Evolutionary conservation across 2,329 filamentous ascomycete genomes (phyloP).

Genomic region (Chrysoporthe austroafricana): DNA sequence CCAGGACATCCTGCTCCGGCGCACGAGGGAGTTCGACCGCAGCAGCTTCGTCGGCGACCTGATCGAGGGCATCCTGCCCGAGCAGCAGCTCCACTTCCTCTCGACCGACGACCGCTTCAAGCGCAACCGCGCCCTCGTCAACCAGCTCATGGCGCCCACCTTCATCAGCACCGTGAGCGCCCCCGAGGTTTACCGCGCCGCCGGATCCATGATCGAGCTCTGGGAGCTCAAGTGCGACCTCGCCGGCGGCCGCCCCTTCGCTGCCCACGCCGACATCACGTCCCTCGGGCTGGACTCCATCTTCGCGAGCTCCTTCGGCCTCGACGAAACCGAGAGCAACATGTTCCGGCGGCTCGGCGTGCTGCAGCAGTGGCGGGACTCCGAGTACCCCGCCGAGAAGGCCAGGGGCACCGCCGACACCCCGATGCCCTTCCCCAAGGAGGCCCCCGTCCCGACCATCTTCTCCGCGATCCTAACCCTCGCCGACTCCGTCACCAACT

Average conservation of each 20-base stretch:
- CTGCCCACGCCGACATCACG: slow-evolving; percentile 15
- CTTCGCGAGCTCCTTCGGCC: slow-evolving; percentile 37
- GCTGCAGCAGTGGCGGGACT: slow-evolving; percentile 25
- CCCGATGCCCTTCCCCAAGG: slow-evolving; percentile 34
- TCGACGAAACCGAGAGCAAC: slow-evolving; percentile 33
- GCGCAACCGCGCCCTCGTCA: slow-evolving; percentile 12
- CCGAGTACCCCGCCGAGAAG: not conserved
- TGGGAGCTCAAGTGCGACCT: slow-evolving; percentile 30
- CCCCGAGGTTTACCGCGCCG: slow-evolving; percentile 16
- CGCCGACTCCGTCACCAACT: slow-evolving; percentile 35
- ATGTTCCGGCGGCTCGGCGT: slow-evolving; percentile 32
- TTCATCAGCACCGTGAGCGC: slow-evolving; percentile 15
- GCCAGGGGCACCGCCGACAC: slow-evolving; percentile 21
- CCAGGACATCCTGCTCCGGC: slow-evolving; percentile 31
- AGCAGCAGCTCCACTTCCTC: slow-evolving; percentile 39
- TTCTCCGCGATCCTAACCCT: slow-evolving; percentile 37
- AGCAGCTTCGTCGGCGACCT: slow-evolving; percentile 24
- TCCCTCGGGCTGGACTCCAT: slow-evolving; percentile 21
- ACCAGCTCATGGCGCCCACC: slow-evolving; percentile 22
- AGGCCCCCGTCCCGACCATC: slow-evolving; percentile 31
- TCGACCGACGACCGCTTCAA: slow-evolving; percentile 21
- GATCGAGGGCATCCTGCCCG: slow-evolving; percentile 38
- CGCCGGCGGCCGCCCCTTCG: slow-evolving; percentile 28
- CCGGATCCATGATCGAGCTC: slow-evolving; percentile 31
- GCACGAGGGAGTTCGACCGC: slow-evolving; percentile 30